phyloP scores from a whole-genome alignment of 495 filamentous ascomycete genomes.

The Lasiosphaeris hirsuta region DNA sequence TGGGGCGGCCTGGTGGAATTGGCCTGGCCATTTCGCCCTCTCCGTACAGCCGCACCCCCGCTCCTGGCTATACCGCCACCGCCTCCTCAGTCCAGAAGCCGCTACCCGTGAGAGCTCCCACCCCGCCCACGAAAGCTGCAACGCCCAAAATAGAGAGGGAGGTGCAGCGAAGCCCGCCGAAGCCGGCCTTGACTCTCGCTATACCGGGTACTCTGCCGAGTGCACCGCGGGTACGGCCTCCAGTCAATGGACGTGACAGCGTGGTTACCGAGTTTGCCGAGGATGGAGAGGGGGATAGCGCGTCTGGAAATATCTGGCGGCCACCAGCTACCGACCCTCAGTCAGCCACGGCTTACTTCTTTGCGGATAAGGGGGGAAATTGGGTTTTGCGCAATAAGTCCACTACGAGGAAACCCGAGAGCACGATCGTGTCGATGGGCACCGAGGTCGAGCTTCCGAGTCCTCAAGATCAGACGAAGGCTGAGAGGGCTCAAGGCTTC shows the following conservation, averaged over 20 bases:
- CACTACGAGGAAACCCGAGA: slow-evolving; percentile 10
- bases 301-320: slow-evolving; percentile 35
- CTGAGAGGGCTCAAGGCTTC: slow-evolving; percentile 34
- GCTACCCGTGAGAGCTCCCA: slow-evolving; percentile 16
- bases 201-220: slow-evolving; percentile 25
- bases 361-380: slow-evolving; percentile 45
- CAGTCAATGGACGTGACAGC: slow-evolving; percentile 33
- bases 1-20: slow-evolving; percentile 29
- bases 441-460: slow-evolving; percentile 37
- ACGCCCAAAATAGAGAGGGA: slow-evolving; percentile 8
- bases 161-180: slow-evolving; percentile 24
- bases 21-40: slow-evolving; percentile 40
- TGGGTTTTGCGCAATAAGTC: slow-evolving; percentile 39
- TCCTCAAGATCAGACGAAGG: slow-evolving; percentile 38
- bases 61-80: not conserved
- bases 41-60: not conserved
- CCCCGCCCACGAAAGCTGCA: slow-evolving; percentile 22
- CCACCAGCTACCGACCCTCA: slow-evolving; percentile 37
- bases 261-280: slow-evolving; percentile 47
- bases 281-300: slow-evolving; percentile 38
- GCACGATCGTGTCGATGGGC: not conserved
- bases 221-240: not conserved
- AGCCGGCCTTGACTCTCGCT: slow-evolving; percentile 31
- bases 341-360: slow-evolving; percentile 37
- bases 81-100: not conserved